Evolutionary conservation across 2,329 filamentous ascomycete genomes (phyloP).

Genomic region (Cladosporium velox): DNA sequence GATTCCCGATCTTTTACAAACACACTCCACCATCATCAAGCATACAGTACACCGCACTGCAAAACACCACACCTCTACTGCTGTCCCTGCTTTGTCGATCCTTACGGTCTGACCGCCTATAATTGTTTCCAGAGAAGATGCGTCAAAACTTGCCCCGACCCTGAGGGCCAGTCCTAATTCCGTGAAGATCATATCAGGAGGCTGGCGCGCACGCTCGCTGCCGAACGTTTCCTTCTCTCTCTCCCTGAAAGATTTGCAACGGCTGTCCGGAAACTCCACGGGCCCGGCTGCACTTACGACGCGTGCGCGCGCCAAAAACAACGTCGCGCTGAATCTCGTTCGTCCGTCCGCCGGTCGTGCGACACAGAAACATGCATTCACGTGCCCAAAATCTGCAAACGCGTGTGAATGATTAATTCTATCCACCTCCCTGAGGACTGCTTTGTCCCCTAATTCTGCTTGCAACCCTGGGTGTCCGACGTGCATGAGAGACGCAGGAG

Average conservation of each 20-base stretch:
- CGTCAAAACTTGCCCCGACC: not conserved
- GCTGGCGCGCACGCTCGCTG: not conserved
- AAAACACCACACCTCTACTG: not conserved
- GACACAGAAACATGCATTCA: not conserved
- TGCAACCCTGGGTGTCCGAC: not conserved
- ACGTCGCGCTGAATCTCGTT: not conserved
- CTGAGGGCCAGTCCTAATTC: not conserved
- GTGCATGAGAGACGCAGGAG: constrained; percentile 13
- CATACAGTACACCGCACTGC: not conserved
- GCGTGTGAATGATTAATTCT: not conserved
- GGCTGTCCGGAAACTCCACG: not conserved
- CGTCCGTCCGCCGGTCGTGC: not conserved
- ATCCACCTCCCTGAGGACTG: not conserved
- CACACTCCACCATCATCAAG: not conserved
- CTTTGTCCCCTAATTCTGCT: not conserved
- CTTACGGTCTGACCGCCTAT: constrained; percentile 1
- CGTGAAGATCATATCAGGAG: constrained; percentile 18
- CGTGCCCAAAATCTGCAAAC: not conserved
- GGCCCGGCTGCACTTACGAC: not conserved
- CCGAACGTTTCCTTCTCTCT: not conserved
- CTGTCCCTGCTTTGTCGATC: not conserved
- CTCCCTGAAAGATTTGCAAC: constrained; percentile 8
- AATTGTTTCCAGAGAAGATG: not conserved
- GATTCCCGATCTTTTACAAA: not conserved
- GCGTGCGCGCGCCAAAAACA: not conserved